These are phyloP conservation scores for Candida patagonica DNA, from an alignment of 805 yeast genomes.

Conservation along the genomic window DNA sequence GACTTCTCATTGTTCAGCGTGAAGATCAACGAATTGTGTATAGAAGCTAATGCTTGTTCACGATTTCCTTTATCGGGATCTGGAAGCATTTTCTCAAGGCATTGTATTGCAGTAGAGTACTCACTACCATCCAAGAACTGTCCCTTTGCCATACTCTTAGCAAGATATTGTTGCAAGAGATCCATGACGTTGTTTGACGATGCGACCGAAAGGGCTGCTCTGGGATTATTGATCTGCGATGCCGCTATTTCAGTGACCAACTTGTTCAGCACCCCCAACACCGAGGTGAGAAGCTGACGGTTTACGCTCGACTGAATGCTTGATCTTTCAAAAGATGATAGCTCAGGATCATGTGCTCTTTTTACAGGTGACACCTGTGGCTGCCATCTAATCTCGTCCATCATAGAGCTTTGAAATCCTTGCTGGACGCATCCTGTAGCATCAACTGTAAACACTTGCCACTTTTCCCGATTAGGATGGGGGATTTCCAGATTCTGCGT, in stretches of 20 bases:
- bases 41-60: constrained; percentile 7
- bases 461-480: constrained; percentile 18
- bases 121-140: constrained; percentile 15
- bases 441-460: constrained; percentile 28
- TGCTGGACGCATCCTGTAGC: constrained; percentile 24
- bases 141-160: constrained; percentile 11
- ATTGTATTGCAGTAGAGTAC: constrained; percentile 12
- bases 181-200: constrained; percentile 9
- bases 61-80: constrained; percentile 4
- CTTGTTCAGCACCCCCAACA: constrained; percentile 13
- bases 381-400: constrained; percentile 9
- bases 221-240: constrained; percentile 1
- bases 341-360: background rate
- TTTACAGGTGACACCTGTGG: too few species aligned
- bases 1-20: constrained; percentile 11
- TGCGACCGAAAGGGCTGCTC: background rate
- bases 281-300: constrained; percentile 6
- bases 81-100: constrained; percentile 15
- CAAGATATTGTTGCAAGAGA: constrained; percentile 11
- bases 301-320: constrained; percentile 8
- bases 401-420: constrained; percentile 16
- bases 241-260: constrained; percentile 8
- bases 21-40: constrained; percentile 12
- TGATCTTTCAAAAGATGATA: background rate
- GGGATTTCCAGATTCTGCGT: constrained; percentile 18